Percentiles rank a stretch among this genome's conserved stretches.
These are phyloP conservation scores for Carex myosuroides DNA, from an alignment of 176 grass and related monocot species.

Conservation along the genomic window DNA sequence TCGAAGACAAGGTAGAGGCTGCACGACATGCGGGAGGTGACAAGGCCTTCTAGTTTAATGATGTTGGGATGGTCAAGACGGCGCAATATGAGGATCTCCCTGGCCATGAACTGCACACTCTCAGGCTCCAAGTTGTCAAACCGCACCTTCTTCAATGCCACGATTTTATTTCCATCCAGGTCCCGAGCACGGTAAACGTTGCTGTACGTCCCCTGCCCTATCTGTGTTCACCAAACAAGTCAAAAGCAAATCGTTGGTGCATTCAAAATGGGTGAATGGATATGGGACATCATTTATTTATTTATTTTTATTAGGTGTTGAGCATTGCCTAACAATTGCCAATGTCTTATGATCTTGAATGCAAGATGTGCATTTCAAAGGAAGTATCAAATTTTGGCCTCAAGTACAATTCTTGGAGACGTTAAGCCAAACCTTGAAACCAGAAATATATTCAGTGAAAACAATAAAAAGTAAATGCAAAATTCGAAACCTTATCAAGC, in stretches of 20 bases:
- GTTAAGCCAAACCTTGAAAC: background rate
- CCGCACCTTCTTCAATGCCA: conserved; percentile 95
- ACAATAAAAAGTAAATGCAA: background rate
- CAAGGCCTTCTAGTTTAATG: conserved; percentile 93
- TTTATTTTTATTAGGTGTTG: background rate
- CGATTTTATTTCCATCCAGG: conserved; percentile 83
- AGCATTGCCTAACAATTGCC: background rate
- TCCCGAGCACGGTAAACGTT: conserved; percentile 91
- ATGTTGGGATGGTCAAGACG: conserved; percentile 97
- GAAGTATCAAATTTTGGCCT: background rate
- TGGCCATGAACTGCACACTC: conserved; percentile 97
- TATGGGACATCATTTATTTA: background rate
- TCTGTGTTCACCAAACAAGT: conserved; percentile 45
- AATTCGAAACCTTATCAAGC: conserved; percentile 73
- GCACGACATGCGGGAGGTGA: conserved; percentile 98
- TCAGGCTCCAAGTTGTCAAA: conserved; percentile 99
- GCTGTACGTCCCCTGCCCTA: conserved; percentile 98
- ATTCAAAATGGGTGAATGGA: background rate
- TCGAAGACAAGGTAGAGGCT: conserved; percentile 99
- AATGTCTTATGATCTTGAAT: background rate
- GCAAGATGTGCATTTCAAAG: background rate
- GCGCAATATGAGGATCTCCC: conserved; percentile 93
- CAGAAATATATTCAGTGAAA: conserved; percentile 13
- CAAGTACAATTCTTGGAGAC: background rate
- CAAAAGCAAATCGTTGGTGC: background rate